These are phyloP conservation scores for Rhexocercosporidium sp. DNA, from an alignment of 2,329 filamentous ascomycete genomes.

Conservation along the genomic window DNA sequence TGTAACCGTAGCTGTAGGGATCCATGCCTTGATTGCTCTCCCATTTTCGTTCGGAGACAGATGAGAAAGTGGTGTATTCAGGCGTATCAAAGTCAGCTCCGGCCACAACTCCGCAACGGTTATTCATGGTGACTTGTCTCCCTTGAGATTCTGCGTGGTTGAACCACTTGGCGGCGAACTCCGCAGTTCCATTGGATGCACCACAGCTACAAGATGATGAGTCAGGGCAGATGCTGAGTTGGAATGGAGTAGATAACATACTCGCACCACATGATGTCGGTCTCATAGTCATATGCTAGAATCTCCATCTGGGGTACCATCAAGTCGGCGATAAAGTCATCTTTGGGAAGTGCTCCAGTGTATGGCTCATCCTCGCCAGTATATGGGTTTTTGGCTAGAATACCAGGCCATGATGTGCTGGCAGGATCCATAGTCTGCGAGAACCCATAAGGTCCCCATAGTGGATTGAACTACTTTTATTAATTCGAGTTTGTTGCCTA, in stretches of 20 bases:
- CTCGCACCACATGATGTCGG: constrained; percentile 58
- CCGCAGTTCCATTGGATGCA: constrained; percentile 49
- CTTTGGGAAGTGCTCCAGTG: constrained; percentile 46
- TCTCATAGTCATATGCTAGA: constrained; percentile 49
- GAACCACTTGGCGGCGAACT: constrained; percentile 50
- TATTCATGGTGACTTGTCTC: constrained; percentile 59
- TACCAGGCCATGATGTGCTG: constrained; percentile 46
- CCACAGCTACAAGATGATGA: constrained; percentile 34
- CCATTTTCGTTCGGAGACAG: constrained; percentile 61
- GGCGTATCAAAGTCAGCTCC: constrained; percentile 63
- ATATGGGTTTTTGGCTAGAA: constrained; percentile 50
- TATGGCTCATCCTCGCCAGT: constrained; percentile 49
- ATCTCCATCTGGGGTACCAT: constrained; percentile 54
- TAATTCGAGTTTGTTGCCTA: not conserved
- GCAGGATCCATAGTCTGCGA: constrained; percentile 40
- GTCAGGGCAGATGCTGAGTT: not conserved
- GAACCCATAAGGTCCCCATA: constrained; percentile 51
- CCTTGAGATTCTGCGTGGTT: constrained; percentile 46
- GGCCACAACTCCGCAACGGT: constrained; percentile 58
- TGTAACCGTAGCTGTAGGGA: constrained; percentile 64
- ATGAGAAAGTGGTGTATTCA: constrained; percentile 58
- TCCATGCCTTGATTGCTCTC: constrained; percentile 65
- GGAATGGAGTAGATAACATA: constrained; percentile 19
- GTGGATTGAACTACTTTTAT: constrained; percentile 48
- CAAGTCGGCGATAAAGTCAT: constrained; percentile 50